Base-by-base conservation (phyloP, 1,284 basidiomycete genomes). In the Neolentinus lepideus region DNA sequence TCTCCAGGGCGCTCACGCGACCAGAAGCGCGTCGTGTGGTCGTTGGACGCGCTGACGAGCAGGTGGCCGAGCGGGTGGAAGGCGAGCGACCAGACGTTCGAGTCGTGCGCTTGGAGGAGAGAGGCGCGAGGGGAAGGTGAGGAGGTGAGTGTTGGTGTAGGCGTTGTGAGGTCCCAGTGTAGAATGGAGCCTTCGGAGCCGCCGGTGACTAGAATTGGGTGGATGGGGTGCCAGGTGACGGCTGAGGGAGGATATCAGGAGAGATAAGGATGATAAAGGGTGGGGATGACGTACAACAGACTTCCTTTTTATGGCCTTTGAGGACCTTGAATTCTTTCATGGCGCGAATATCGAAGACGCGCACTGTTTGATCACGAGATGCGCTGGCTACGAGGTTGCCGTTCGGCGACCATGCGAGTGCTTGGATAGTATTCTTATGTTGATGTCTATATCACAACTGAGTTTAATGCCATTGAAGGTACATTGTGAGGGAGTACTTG, bases 21-120 rank as follows among this genome's bases (percentile, higher is more conserved):
- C 96, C 97, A 99, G 79, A 98, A 99, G 12, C 95, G 84, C 14
- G 96, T 97, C 11, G 95, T 97, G 71, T 97, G 94, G 75, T 99
- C 96, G 74, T 98, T 98, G 29, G 90, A 92, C 9, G 91, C 97
- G 56, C 83, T 88, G 61, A 89, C 94, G 60, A 99, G 84, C 60
- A 98, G 79, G 71, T 99, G 95, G 0, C 97, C 96, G 10, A 98
- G 81, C 0, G 96, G 96, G 73, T 99, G 96, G 81, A 88, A 99
- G 3, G 92, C 85, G 60, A 99, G 81, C 0, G 92, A 87, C 92
- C 95, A 98, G 58, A 99, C 91, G 70, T 96, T 97, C 47, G 90
- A 92, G 73, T 99, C 96, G 77, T 99, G 97, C 16, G 97, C 96
- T 64, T 91, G 87, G 16, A 90, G 86, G 61, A 98, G 84, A 2